Percentiles rank a stretch among this genome's conserved stretches.
Evolutionary conservation across 768 basidiomycete species (phyloP).

Genomic region (Boletus rubroflammeus): DNA sequence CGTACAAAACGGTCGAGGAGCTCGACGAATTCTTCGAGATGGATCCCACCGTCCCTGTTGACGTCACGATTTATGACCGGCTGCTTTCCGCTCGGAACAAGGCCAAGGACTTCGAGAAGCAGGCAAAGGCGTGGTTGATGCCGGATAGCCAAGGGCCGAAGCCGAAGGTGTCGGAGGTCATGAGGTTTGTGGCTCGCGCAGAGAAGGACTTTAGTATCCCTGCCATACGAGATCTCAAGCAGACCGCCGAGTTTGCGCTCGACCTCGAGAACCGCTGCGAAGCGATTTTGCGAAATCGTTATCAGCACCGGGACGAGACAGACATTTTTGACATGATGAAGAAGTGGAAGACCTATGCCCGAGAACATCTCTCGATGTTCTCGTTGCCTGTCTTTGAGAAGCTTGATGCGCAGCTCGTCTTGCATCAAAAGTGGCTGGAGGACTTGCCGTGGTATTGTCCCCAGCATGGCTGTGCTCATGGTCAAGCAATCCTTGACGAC

Average conservation of each 20-base stretch:
- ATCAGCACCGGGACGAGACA: constrained; percentile 49
- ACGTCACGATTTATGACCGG: constrained; percentile 60
- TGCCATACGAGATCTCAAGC: constrained; percentile 61
- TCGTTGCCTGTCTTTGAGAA: constrained; percentile 68
- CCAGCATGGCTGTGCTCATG: constrained; percentile 62
- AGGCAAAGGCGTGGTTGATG: constrained; percentile 66
- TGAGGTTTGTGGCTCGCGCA: constrained; percentile 63
- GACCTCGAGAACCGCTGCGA: constrained; percentile 78
- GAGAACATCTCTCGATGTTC: constrained; percentile 70
- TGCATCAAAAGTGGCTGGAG: constrained; percentile 69
- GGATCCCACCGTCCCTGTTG: constrained; percentile 66
- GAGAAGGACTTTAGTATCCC: constrained; percentile 76
- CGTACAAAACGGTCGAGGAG: constrained; percentile 71
- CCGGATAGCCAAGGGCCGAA: constrained; percentile 52
- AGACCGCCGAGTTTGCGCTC: constrained; percentile 69
- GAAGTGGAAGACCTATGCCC: constrained; percentile 71
- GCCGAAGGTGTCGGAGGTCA: constrained; percentile 66
- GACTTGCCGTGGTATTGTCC: constrained; percentile 77
- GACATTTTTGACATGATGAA: constrained; percentile 71
- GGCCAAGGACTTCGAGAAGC: constrained; percentile 77
- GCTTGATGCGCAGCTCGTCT: constrained; percentile 61
- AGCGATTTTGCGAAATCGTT: constrained; percentile 62
- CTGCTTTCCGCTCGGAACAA: constrained; percentile 61
- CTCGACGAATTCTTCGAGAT: constrained; percentile 68
- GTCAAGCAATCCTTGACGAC: constrained; percentile 64